Base-by-base conservation (phyloP, 2,329 filamentous ascomycete species). In the Colletotrichum horii region DNA sequence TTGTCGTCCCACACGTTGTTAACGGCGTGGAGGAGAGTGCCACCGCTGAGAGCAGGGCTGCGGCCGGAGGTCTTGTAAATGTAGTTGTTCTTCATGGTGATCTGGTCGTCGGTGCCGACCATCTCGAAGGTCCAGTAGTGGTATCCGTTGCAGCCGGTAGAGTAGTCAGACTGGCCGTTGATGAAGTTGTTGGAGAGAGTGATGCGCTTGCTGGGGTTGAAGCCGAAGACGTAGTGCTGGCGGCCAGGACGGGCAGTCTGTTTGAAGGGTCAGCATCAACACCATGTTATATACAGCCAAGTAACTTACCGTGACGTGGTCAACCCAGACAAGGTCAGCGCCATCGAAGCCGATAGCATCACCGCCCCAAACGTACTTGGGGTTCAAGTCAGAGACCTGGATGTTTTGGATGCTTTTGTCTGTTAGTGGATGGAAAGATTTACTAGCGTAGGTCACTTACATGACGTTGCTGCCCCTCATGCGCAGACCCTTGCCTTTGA, bases 1-100 rank as follows among this genome's bases (percentile, higher is more conserved):
- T 77, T 80, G 22, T 79, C 78, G 11, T 67, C 30, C 79, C 80
- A 82, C 4, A 82, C 79, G 55, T 80, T 82, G 78, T 82, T 82
- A 38, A 82, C 79, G 6, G 81, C 80, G 71, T 82, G 81, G 69
- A 82, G 78, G 60, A 82, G 78, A 1, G 80, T 81, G 19, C 73
- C 79, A 22, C 79, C 79, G n/a, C 78, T 80, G 2, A 82, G 78
- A 7, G 80, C 80, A 6, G 80, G 80, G 58, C 78, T 76, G 43
- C 80, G 80, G 55, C 81, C 81, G 14, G 78, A 73, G 12, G 78
- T 79, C 52, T 77, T 75, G 76, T 78, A 78, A 32, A 80, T 68
- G 70, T 78, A 76, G 77, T 80, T 80, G 62, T 78, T 77, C 68
- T 68, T 70, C 56, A 76, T 70, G 74, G 74, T 76, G 66, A 74